Base-by-base conservation (phyloP, 2,329 filamentous ascomycete genomes). In the Didymella exigua region DNA sequence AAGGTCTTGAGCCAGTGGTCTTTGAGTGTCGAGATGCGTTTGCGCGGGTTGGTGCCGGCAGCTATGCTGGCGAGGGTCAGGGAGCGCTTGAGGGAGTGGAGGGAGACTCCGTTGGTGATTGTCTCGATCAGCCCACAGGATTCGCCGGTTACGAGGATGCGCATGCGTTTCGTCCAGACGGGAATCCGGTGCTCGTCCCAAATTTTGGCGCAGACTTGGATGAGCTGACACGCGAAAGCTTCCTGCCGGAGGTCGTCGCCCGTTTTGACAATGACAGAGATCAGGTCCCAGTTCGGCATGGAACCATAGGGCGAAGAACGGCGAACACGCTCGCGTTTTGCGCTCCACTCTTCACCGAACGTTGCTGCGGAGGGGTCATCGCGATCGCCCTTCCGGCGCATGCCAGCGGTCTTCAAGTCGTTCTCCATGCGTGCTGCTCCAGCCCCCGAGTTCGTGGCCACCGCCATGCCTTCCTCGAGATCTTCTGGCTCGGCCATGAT, bases 81-180 rank as follows among this genome's bases (percentile, higher is more conserved):
- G 69, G 88, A 91, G 60, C 90, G 86, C 76, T 95, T 93, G 59
- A 95, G 81, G 2, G 89, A 93, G 75, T 95, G 90, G 40, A 95
- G 79, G n/a, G 89, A 93, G 11, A 95, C 90, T 38, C 91, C 90
- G 63, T 93, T 93, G 33, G 90, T 93, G 67, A 95, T 95, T 5
- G 90, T 95, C 77, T 95, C 90, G 63, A 95, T 90, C 41, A 95
- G 82, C 3, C 90, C 90, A 1, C 89, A 93, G 8, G 89, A 90
- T 77, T 93, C 90, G 57, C 90, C 90, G 5, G 90, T 93, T 34
- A 95, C 90, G 47, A 95, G 79, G 48, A 95, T 95, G 49, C 90
- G 86, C 90, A 95, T 95, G 54, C 89, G 82, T 76, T 93, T 93
- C 18, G 93, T 89, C 90, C 91, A 95, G n/a, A 95, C 90, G 30